These are phyloP conservation scores for Massarina eburnea DNA, from an alignment of 2,329 filamentous ascomycete genomes.

Conservation along the genomic window DNA sequence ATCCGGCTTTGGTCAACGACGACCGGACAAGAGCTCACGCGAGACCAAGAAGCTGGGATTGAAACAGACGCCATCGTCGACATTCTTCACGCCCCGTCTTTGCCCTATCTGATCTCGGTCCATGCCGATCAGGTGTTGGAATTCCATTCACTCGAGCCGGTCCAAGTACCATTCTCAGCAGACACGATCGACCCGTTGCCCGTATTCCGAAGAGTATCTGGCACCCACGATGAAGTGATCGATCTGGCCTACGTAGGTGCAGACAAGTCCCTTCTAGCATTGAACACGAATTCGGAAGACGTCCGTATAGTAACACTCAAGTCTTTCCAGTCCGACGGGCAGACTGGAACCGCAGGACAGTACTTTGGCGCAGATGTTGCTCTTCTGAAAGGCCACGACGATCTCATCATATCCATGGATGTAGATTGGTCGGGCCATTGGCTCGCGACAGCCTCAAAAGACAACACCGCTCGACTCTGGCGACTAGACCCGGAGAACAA, in stretches of 20 bases:
- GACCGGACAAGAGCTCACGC: conserved; percentile 75
- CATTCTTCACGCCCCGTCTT: conserved; percentile 64
- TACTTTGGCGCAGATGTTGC: conserved; percentile 92
- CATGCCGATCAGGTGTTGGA: conserved; percentile 88
- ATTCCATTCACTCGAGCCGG: conserved; percentile 63
- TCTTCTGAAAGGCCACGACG: conserved; percentile 84
- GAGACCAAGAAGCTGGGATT: conserved; percentile 64
- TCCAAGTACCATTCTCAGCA: conserved; percentile 42
- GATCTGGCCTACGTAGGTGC: conserved; percentile 85
- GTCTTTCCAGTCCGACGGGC: conserved; percentile 22
- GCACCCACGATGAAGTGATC: conserved; percentile 96
- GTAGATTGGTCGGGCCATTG: conserved; percentile 97
- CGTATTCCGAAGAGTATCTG: conserved; percentile 78
- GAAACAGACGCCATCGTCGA: conserved; percentile 71
- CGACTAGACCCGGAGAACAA: conserved; percentile 73
- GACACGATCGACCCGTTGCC: conserved; percentile 60
- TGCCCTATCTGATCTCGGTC: conserved; percentile 75
- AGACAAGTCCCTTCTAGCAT: conserved; percentile 77
- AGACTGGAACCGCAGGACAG: not conserved
- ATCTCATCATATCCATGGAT: conserved; percentile 93
- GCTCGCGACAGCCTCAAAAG: conserved; percentile 94
- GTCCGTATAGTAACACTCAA: conserved; percentile 79
- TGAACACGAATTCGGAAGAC: conserved; percentile 95
- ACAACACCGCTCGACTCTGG: conserved; percentile 93
- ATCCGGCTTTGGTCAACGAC: conserved; percentile 82